phyloP scores from a whole-genome alignment of 176 grass and related monocot genomes.

The Secale cereale region DNA sequence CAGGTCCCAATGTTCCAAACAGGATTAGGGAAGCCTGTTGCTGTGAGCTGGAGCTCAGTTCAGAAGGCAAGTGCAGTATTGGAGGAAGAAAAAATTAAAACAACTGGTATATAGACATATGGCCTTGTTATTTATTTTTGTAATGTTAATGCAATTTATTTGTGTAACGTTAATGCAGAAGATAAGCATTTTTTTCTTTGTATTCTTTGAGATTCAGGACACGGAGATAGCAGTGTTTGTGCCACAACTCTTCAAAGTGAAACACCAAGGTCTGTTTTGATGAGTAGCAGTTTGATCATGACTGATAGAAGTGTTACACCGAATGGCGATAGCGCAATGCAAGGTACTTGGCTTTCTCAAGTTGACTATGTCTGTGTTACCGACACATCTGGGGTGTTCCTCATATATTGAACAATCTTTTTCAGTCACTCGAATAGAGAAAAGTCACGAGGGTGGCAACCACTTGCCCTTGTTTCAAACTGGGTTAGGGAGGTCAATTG shows the following conservation, averaged over 20 bases:
- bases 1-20: constrained; percentile 60
- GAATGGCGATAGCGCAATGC: constrained; percentile 10
- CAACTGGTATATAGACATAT: constrained; percentile 21
- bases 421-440: constrained; percentile 15
- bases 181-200: constrained; percentile 17
- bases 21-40: constrained; percentile 51
- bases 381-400: constrained; percentile 8
- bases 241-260: constrained; percentile 43
- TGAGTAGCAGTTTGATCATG: constrained; percentile 29
- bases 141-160: not conserved
- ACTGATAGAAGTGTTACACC: constrained; percentile 43
- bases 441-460: constrained; percentile 8
- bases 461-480: constrained; percentile 46
- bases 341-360: constrained; percentile 31
- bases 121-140: not conserved
- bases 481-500: constrained; percentile 40
- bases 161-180: constrained; percentile 3
- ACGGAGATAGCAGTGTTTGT: constrained; percentile 14
- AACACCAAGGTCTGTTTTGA: constrained; percentile 49
- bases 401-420: constrained; percentile 7
- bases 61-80: constrained; percentile 55
- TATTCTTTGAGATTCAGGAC: constrained; percentile 34
- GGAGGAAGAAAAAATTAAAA: constrained; percentile 15
- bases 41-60: constrained; percentile 44
- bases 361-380: constrained; percentile 2